phyloP scores from a whole-genome alignment of 2,329 filamentous ascomycete species.

The Nothomitra cinnamomea region DNA sequence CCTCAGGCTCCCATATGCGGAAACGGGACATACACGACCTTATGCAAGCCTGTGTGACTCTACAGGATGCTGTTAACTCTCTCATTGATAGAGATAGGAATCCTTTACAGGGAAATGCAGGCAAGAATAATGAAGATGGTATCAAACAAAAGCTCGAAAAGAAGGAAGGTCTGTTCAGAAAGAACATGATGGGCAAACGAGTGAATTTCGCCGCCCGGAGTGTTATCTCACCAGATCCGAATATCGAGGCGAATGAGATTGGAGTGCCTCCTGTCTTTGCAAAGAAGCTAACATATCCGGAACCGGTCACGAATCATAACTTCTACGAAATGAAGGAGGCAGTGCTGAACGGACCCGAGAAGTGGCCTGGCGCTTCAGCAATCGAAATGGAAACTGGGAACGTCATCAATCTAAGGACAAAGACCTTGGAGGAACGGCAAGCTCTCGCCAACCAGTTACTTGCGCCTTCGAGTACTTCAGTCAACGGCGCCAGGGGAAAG shows the following conservation, averaged over 20 bases:
- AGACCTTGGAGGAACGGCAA: slow-evolving; percentile 72
- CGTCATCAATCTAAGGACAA: slow-evolving; percentile 71
- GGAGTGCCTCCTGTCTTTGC: slow-evolving; percentile 97
- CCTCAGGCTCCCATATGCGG: slow-evolving; percentile 26
- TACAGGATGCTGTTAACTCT: slow-evolving; percentile 86
- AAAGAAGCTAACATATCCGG: slow-evolving; percentile 86
- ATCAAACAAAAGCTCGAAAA: slow-evolving; percentile 98
- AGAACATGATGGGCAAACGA: slow-evolving; percentile 99
- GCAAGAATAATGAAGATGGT: slow-evolving; percentile 68
- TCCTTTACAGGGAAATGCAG: slow-evolving; percentile 60
- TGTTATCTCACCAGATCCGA: slow-evolving; percentile 96
- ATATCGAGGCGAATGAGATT: slow-evolving; percentile 98
- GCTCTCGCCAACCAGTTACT: slow-evolving; percentile 87
- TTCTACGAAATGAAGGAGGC: slow-evolving; percentile 91
- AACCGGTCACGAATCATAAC: slow-evolving; percentile 94
- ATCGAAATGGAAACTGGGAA: slow-evolving; percentile 94
- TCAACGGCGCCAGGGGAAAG: slow-evolving; percentile 69
- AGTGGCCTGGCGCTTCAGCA: slow-evolving; percentile 84
- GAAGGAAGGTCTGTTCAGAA: slow-evolving; percentile 94
- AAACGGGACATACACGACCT: slow-evolving; percentile 55
- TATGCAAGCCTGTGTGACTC: slow-evolving; percentile 61
- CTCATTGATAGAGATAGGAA: slow-evolving; percentile 82
- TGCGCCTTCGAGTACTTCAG: slow-evolving; percentile 59
- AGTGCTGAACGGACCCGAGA: slow-evolving; percentile 83
- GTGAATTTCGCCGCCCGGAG: slow-evolving; percentile 95